Base-by-base conservation (phyloP, 2,329 filamentous ascomycete species). In the Arthroderma sp. region DNA sequence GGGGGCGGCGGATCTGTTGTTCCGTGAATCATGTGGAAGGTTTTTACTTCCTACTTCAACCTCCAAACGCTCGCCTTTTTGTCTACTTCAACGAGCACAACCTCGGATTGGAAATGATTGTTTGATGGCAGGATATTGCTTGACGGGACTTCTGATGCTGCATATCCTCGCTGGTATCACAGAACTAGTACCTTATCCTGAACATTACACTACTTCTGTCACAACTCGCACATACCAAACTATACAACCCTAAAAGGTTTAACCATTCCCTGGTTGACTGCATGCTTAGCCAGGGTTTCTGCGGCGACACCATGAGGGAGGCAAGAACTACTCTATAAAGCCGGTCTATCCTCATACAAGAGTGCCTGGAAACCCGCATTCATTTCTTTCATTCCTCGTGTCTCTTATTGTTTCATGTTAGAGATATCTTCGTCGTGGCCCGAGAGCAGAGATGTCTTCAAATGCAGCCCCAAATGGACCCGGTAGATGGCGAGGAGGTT, bases 401-500 rank as follows among this genome's bases (percentile, higher is more conserved):
- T 23, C 19, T 44, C 6, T 44, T 11, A 21, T 13, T 21, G 2
- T 25, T 17, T 44, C 21, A 17, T 21, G 17, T 44, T n/a, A 44
- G 21, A 13, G 23, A 17, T 49, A 5, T 49, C 44, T 49, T 49
- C n/a, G 15, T 25, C 44, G 19, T 28, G 23, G 23, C 23, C 23
- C 21, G 11, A 15, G 13, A 25, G 57, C 52, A 51, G 58, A 62
- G 8, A n/a, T 59, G n/a, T 58, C 61, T 52, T 47, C 60, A 21
- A 58, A 55, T 37, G 54, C 59, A 6, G 21, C 57, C 25, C 55
- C 63, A 7, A 31, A 44, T 4, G 57, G 61, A 9, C 58, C 60
- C 28, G 63, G 61, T 35, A 67, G 70, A 56, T 63, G 68, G 41
- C 66, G 71, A 52, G 61, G 62, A 39, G 60, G 60, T 7, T 58